Conservation (phyloP, 192 early-diverging fungal species). For the Phlyctochytrium bullatum region DNA sequence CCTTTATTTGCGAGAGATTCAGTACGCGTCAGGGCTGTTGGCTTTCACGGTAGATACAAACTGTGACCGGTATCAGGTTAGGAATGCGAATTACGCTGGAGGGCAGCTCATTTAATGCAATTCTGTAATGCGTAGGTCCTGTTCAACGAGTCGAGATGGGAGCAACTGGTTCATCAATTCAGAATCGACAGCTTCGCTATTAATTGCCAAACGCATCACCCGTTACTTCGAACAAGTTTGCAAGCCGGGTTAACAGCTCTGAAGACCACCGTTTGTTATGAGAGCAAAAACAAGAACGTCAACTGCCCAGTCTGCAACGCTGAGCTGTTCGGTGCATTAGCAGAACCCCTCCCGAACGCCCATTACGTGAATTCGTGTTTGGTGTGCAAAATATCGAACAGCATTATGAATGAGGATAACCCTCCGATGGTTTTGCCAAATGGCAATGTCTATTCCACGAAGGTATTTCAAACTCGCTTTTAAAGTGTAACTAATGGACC, state of each 20-base stretch:
- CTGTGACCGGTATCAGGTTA: conserved; percentile 79
- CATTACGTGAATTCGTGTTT: conserved; percentile 95
- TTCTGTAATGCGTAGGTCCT: conserved; percentile 51
- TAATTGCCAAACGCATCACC: conserved; percentile 81
- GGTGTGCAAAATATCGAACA: conserved; percentile 87
- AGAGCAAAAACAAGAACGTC: conserved; percentile 73
- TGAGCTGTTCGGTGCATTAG: conserved; percentile 81
- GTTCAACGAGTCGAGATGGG: conserved; percentile 76
- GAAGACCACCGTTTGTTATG: conserved; percentile 83
- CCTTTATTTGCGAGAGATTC: conserved; percentile 74
- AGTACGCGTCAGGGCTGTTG: conserved; percentile 87
- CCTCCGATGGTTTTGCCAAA: conserved; percentile 94
- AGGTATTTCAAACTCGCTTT: conserved; percentile 46
- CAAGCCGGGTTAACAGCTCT: conserved; percentile 96
- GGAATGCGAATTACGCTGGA: no score
- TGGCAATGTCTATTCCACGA: conserved; percentile 88
- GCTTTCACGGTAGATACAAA: conserved; percentile 75
- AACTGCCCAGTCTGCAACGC: conserved; percentile 95
- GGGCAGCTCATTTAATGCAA: no score
- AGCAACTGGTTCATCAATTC: conserved; percentile 73
- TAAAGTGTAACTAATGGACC: neutral
- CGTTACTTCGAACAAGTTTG: conserved; percentile 80
- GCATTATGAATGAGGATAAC: conserved; percentile 97
- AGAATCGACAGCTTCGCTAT: conserved; percentile 83
- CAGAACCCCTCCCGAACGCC: conserved; percentile 79